Evolutionary conservation across 2,329 filamentous ascomycete genomes (phyloP).

Genomic region (Aschersonia sp.): DNA sequence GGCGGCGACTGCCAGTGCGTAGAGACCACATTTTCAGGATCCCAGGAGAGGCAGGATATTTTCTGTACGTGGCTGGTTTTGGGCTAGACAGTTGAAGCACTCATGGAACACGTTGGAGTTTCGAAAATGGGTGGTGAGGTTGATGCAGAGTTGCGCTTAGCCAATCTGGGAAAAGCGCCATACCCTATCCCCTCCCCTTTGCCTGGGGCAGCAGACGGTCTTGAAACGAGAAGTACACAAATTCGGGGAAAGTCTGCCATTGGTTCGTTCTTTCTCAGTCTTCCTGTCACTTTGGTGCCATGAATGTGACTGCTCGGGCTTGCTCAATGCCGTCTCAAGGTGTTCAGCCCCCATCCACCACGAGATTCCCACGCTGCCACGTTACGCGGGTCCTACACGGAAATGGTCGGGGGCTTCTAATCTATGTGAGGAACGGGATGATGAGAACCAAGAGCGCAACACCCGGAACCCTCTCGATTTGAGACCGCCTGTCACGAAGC

Average conservation of each 20-base stretch:
- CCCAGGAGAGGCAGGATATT: background rate
- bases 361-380: background rate
- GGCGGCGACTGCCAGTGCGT: background rate
- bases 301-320: no score
- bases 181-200: background rate
- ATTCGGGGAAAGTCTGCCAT: background rate
- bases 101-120: slow-evolving; percentile 31
- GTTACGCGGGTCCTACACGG: background rate
- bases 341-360: background rate
- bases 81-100: slow-evolving; percentile 25
- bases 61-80: slow-evolving; percentile 2
- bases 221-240: background rate
- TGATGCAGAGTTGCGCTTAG: background rate
- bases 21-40: background rate
- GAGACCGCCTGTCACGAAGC: no score
- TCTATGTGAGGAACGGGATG: background rate
- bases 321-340: background rate
- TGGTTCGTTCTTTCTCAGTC: background rate
- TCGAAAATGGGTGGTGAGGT: slow-evolving; percentile 16
- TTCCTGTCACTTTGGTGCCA: no score
- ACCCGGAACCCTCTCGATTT: background rate
- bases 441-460: background rate
- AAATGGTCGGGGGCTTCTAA: background rate
- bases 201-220: background rate
- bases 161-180: slow-evolving; percentile 1